Percentiles rank a stretch among this genome's conserved stretches.
Evolutionary conservation across 345 rosid genomes (phyloP).

Genomic region (Bruguiera parviflora): DNA sequence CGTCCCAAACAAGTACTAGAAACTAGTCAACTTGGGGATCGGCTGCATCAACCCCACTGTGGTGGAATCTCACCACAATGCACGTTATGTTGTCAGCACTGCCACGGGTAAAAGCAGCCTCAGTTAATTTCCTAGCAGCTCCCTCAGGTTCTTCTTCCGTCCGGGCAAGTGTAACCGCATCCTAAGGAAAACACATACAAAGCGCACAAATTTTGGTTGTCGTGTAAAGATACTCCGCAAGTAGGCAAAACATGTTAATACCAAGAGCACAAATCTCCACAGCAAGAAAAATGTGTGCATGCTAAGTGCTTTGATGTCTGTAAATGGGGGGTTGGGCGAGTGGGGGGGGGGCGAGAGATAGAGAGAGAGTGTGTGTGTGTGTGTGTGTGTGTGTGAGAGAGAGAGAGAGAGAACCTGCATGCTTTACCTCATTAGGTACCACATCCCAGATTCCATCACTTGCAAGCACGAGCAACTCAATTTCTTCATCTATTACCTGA

Average conservation of each 20-base stretch:
- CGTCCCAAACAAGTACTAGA: slow-evolving; percentile 16
- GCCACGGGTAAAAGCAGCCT: slow-evolving; percentile 75
- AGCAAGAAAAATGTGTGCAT: not conserved
- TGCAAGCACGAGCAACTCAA: slow-evolving; percentile 86
- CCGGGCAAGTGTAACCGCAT: slow-evolving; percentile 74
- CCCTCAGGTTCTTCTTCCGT: slow-evolving; percentile 75
- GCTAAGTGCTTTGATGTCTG: not conserved
- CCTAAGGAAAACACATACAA: slow-evolving; percentile 34
- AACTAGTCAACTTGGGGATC: slow-evolving; percentile 25
- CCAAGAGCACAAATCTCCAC: not conserved
- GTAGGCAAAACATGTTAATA: not conserved
- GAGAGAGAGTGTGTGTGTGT: no score
- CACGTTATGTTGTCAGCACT: slow-evolving; percentile 98
- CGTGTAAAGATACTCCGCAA: not conserved
- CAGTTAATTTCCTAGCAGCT: slow-evolving; percentile 83
- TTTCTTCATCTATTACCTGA: slow-evolving; percentile 60
- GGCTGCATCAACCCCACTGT: slow-evolving; percentile 33
- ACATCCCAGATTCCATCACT: slow-evolving; percentile 99
- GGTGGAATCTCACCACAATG: slow-evolving; percentile 83
- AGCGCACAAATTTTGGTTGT: not conserved
- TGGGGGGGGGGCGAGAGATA: not conserved
- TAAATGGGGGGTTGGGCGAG: not conserved
- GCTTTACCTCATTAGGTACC: slow-evolving; percentile 76
- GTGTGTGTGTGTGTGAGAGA: no score
- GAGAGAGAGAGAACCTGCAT: not conserved